Conservation (phyloP, 768 basidiomycete genomes). For the Mycena leptocephala region DNA sequence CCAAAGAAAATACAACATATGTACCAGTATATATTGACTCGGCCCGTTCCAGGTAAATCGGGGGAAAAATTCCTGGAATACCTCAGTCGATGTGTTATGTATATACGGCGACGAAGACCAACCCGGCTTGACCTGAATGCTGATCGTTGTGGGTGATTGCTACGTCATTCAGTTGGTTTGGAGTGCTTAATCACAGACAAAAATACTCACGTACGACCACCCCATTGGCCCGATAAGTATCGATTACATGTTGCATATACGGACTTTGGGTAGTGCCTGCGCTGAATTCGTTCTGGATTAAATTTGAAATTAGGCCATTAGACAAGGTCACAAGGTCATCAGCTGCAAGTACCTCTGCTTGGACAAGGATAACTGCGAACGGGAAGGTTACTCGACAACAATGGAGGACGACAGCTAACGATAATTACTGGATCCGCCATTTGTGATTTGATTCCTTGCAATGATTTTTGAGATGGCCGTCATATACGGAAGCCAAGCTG, state of each 20-base stretch:
- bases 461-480: constrained; percentile 65
- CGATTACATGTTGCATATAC: constrained; percentile 67
- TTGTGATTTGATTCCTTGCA: constrained; percentile 70
- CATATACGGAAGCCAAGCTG: constrained; percentile 73
- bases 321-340: neutral
- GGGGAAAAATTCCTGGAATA: constrained; percentile 61
- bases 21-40: constrained; percentile 67
- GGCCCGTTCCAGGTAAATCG: constrained; percentile 59
- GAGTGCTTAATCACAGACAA: neutral
- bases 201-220: constrained; percentile 61
- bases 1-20: neutral
- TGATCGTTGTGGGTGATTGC: constrained; percentile 68
- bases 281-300: constrained; percentile 63
- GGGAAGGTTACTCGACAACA: neutral
- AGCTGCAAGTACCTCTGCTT: constrained; percentile 57
- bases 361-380: constrained; percentile 60
- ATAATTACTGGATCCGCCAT: constrained; percentile 69
- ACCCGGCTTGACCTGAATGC: constrained; percentile 61
- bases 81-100: neutral
- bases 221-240: constrained; percentile 62
- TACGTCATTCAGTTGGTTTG: constrained; percentile 32
- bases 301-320: neutral
- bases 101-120: neutral
- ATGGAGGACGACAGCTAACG: neutral
- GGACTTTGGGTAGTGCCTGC: constrained; percentile 57